Evolutionary conservation across 1,284 basidiomycete genomes (phyloP).

Genomic region (Wolfiporia cocos): DNA sequence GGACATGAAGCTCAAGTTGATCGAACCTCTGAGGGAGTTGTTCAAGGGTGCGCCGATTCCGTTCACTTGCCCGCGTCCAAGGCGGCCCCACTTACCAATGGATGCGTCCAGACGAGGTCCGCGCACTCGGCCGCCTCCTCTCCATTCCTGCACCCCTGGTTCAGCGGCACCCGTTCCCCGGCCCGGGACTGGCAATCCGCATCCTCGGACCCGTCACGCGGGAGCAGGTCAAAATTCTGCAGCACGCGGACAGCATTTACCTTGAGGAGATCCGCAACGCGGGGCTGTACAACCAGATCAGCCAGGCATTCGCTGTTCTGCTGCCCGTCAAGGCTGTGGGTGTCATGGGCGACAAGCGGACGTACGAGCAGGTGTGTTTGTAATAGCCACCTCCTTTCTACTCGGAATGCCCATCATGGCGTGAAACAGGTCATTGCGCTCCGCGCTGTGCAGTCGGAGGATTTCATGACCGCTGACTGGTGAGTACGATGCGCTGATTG

Average conservation of each 20-base stretch:
- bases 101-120: constrained; percentile 78
- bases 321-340: constrained; percentile 97
- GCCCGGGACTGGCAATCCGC: constrained; percentile 97
- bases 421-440: constrained; percentile 66
- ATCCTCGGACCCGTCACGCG: constrained; percentile 94
- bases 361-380: constrained; percentile 84
- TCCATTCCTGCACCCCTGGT: constrained; percentile 92
- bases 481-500: constrained; percentile 21
- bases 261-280: constrained; percentile 97
- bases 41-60: constrained; percentile 76
- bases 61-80: constrained; percentile 1
- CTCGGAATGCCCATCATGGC: background rate
- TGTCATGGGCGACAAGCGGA: constrained; percentile 95
- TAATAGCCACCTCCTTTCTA: no score
- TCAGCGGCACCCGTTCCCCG: constrained; percentile 98
- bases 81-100: background rate
- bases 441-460: constrained; percentile 88
- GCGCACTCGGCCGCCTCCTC: constrained; percentile 87
- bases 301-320: constrained; percentile 96
- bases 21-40: constrained; percentile 95
- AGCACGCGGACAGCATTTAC: constrained; percentile 94
- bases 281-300: constrained; percentile 89
- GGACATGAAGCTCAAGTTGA: constrained; percentile 99
- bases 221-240: constrained; percentile 91
- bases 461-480: constrained; percentile 99